A percentile compares a stretch with the other conserved stretches of the same genome.
phyloP scores from a whole-genome alignment of 768 basidiomycete species.

The Russula olivacea region DNA sequence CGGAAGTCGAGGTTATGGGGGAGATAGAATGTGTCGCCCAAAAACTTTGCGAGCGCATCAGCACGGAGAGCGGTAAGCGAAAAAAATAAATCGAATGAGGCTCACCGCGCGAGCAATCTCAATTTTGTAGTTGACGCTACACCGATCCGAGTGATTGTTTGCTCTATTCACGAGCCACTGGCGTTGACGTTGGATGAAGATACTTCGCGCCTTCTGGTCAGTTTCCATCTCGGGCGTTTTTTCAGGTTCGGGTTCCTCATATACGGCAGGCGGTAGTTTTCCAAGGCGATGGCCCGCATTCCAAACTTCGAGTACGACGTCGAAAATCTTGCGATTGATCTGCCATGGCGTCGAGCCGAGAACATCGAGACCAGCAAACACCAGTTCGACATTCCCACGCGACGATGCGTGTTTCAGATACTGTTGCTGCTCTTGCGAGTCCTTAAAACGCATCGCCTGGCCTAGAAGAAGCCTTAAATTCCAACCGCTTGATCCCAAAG shows the following conservation, averaged over 20 bases:
- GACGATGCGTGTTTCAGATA: conserved; percentile 73
- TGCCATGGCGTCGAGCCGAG: conserved; percentile 87
- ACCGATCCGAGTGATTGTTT: conserved; percentile 86
- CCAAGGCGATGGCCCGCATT: conserved; percentile 76
- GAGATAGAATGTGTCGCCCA: conserved; percentile 82
- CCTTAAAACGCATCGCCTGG: conserved; percentile 87
- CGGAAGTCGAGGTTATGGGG: conserved; percentile 98
- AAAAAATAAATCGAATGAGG: conserved; percentile 21
- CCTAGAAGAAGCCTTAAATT: conserved; percentile 36
- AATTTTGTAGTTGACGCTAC: conserved; percentile 92
- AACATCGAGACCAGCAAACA: conserved; percentile 86
- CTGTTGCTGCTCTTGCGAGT: conserved; percentile 72
- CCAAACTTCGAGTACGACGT: conserved; percentile 60
- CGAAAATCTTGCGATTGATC: conserved; percentile 65
- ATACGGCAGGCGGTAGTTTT: conserved; percentile 74
- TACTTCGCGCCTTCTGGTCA: conserved; percentile 50
- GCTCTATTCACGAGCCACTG: conserved; percentile 53
- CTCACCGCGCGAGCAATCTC: conserved; percentile 89
- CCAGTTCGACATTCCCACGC: conserved; percentile 70
- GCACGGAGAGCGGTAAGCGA: background rate
- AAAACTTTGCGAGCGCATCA: conserved; percentile 48
- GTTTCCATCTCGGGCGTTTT: conserved; percentile 43
- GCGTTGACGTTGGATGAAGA: conserved; percentile 54
- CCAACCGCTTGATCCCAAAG: background rate
- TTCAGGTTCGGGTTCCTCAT: conserved; percentile 59